Percentiles rank a stretch among this genome's conserved stretches.
These are phyloP conservation scores for Ophiostoma perfectum DNA, from an alignment of 2,329 filamentous ascomycete species.

Conservation along the genomic window DNA sequence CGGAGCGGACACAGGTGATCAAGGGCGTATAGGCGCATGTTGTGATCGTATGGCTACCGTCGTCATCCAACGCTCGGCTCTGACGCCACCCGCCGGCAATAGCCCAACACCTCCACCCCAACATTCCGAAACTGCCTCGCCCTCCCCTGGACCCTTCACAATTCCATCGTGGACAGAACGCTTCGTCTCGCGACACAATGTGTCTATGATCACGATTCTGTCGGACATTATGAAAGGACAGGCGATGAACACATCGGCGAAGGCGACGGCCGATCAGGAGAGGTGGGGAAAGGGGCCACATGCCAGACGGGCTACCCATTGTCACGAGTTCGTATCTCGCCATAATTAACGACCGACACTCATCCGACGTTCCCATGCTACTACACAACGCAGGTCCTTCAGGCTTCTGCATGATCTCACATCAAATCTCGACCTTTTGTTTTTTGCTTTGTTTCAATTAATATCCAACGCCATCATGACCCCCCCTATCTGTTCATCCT, in stretches of 20 bases:
- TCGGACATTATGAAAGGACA: too few species aligned
- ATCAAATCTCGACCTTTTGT: conserved; percentile 12
- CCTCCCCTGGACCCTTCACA: neutral
- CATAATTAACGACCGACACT: neutral
- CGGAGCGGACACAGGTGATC: conserved; percentile 89
- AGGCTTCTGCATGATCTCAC: neutral
- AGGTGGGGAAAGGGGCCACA: conserved; percentile 10
- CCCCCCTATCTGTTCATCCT: too few species aligned
- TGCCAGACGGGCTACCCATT: conserved; percentile 1
- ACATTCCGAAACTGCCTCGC: neutral
- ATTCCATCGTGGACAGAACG: neutral
- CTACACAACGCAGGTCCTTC: neutral
- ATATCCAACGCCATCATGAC: neutral
- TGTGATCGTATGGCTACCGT: conserved; percentile 7
- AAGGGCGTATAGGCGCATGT: conserved; percentile 63
- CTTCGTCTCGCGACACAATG: too few species aligned
- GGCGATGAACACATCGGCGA: too few species aligned
- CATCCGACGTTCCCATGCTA: neutral
- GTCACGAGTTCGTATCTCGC: conserved; percentile 1
- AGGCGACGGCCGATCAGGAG: neutral
- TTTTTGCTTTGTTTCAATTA: neutral
- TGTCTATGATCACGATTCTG: too few species aligned
- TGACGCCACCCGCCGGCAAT: conserved; percentile 6
- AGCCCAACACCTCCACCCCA: conserved; percentile 3
- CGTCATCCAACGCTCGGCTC: conserved; percentile 6